phyloP scores from a whole-genome alignment of 2,329 filamentous ascomycete species.

The Exserohilum rostratum region DNA sequence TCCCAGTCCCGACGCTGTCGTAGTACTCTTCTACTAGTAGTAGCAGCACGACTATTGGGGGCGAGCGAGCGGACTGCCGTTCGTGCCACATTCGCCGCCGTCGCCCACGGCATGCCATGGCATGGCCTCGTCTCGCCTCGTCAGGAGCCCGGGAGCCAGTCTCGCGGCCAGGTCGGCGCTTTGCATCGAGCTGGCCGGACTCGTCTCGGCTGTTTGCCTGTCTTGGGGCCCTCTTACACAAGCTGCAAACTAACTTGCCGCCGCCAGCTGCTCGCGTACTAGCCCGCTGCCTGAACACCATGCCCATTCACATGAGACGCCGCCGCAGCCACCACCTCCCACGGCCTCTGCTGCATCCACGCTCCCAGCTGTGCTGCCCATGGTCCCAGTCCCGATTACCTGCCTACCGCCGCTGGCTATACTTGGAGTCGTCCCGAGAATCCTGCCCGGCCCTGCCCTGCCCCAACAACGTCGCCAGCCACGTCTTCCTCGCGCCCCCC shows the following conservation, averaged over 20 bases:
- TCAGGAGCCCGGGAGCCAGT: slow-evolving; percentile 9
- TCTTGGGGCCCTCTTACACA: slow-evolving; percentile 33
- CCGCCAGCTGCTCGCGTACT: slow-evolving; percentile 9
- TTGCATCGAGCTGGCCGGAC: slow-evolving; percentile 31
- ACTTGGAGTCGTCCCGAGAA: too few relatives aligned
- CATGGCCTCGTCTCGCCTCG: slow-evolving; percentile 11
- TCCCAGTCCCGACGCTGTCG: background rate
- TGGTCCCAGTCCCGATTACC: too few relatives aligned
- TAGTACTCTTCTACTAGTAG: background rate
- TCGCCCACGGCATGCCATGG: too few relatives aligned
- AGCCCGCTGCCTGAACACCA: too few relatives aligned
- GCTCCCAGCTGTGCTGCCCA: too few relatives aligned
- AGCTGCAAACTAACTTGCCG: slow-evolving; percentile 20
- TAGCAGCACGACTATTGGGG: too few relatives aligned
- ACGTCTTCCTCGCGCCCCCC: background rate
- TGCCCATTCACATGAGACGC: background rate
- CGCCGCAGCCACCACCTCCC: background rate
- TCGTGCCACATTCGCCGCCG: too few relatives aligned
- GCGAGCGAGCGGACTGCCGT: too few relatives aligned
- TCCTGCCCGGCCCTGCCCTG: background rate
- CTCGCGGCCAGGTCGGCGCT: slow-evolving; percentile 37
- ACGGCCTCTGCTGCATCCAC: background rate
- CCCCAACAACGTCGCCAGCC: background rate
- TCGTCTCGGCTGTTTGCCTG: slow-evolving; percentile 35
- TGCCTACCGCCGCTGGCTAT: too few relatives aligned